phyloP scores from a whole-genome alignment of 1,284 basidiomycete genomes.

The Mycosarcoma maydis region DNA sequence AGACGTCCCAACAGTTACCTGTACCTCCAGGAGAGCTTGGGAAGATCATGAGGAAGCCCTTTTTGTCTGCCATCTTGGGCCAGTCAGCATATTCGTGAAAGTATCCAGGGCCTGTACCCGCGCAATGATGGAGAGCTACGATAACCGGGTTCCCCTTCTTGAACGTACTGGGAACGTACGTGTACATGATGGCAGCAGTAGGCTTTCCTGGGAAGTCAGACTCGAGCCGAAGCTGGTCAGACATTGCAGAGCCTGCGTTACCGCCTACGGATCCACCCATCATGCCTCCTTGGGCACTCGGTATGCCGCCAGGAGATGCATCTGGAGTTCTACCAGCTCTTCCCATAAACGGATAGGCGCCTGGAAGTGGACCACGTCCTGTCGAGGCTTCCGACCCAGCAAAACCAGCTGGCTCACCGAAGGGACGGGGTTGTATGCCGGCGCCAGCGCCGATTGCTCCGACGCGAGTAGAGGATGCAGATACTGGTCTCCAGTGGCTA shows the following conservation, averaged over 20 bases:
- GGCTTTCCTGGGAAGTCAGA: constrained; percentile 12
- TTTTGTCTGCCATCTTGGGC: constrained; percentile 18
- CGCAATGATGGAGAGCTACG: constrained; percentile 30
- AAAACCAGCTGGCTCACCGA: too few relatives aligned
- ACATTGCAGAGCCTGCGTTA: not conserved
- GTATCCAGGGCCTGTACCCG: constrained; percentile 11
- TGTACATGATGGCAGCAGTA: constrained; percentile 21
- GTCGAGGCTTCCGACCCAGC: too few relatives aligned
- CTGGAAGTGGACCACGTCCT: too few relatives aligned
- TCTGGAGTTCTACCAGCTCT: not conserved
- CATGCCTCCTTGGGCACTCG: not conserved
- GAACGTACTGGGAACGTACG: constrained; percentile 30
- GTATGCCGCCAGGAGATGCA: not conserved
- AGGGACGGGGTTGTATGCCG: too few relatives aligned
- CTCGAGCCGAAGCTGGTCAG: constrained; percentile 17
- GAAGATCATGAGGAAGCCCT: constrained; percentile 32
- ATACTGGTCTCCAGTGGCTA: too few relatives aligned
- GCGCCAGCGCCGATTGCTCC: too few relatives aligned
- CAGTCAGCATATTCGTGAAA: constrained; percentile 18
- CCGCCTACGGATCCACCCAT: not conserved
- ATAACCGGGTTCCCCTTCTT: constrained; percentile 30
- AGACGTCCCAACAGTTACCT: constrained; percentile 23
- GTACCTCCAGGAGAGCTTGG: constrained; percentile 7
- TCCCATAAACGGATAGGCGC: too few relatives aligned
- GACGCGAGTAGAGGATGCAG: too few relatives aligned